These are phyloP conservation scores for Trapa incisa DNA, from an alignment of 345 rosid genomes.

Conservation along the genomic window DNA sequence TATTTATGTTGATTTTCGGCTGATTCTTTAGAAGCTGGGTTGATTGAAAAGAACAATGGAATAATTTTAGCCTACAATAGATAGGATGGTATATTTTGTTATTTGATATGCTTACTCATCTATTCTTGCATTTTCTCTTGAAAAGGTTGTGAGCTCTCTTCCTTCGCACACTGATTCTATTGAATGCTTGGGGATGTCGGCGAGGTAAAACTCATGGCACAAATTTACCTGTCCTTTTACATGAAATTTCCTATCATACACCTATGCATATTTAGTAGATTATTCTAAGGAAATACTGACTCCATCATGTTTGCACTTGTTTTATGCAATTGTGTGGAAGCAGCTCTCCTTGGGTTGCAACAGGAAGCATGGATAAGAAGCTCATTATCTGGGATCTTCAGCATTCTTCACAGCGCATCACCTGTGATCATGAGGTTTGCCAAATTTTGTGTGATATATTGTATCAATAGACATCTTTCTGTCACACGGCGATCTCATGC, in stretches of 20 bases:
- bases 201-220: slow-evolving; percentile 30
- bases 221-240: neutral
- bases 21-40: neutral
- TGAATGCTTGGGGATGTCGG: slow-evolving; percentile 57
- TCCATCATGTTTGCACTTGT: too few species aligned
- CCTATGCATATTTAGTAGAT: too few species aligned
- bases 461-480: neutral
- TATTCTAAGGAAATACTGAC: too few species aligned
- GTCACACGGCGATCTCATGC: neutral
- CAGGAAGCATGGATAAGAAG: slow-evolving; percentile 80
- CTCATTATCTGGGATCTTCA: slow-evolving; percentile 88
- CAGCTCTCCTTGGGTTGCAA: slow-evolving; percentile 68
- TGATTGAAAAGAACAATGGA: neutral
- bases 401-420: slow-evolving; percentile 49
- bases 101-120: neutral
- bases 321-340: slow-evolving; percentile 15
- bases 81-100: neutral
- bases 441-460: neutral
- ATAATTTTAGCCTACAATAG: neutral
- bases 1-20: neutral
- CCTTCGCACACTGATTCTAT: slow-evolving; percentile 56
- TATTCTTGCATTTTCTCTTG: neutral
- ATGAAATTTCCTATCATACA: neutral
- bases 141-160: slow-evolving; percentile 73
- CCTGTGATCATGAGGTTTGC: slow-evolving; percentile 65